These are phyloP conservation scores for Salvia rosmarinus DNA, from an alignment of 257 asterid species.

Conservation along the genomic window DNA sequence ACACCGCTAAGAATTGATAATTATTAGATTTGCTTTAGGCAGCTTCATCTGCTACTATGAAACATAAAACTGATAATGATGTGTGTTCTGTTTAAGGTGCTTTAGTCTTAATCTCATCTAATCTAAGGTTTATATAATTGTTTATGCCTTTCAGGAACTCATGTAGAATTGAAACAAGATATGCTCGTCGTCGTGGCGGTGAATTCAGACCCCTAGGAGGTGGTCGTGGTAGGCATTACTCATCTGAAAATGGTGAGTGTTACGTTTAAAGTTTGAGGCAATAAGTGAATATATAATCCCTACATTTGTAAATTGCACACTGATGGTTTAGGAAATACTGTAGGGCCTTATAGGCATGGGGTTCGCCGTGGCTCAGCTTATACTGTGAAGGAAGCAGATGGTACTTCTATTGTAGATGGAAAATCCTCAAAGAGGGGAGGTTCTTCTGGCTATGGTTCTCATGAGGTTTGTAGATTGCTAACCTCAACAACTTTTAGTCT, in stretches of 20 bases:
- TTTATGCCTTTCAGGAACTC: conserved; percentile 49
- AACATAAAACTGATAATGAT: neutral
- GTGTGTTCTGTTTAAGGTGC: neutral
- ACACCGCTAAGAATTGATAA: neutral
- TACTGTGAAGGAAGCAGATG: conserved; percentile 62
- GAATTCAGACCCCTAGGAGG: conserved; percentile 56
- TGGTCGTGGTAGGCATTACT: conserved; percentile 60
- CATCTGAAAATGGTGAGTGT: conserved; percentile 71
- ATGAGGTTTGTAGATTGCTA: conserved; percentile 60
- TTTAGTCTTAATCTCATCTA: conserved; percentile 21
- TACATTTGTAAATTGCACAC: conserved; percentile 15
- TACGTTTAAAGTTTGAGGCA: conserved; percentile 29
- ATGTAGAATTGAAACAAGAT: conserved; percentile 55
- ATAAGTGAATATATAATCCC: conserved; percentile 13
- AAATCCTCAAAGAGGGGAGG: conserved; percentile 70
- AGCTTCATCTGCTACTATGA: conserved; percentile 2
- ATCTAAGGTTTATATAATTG: conserved; percentile 5
- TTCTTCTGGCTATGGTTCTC: conserved; percentile 58
- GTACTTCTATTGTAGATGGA: conserved; percentile 60
- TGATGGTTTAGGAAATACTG: conserved; percentile 32
- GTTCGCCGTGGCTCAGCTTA: conserved; percentile 71
- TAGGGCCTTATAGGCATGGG: conserved; percentile 73
- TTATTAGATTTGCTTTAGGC: conserved; percentile 1
- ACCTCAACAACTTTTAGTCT: neutral
- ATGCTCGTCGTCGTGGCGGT: conserved; percentile 48